These are phyloP conservation scores for rapeseed (Brassica napus) DNA, from an alignment of 345 rosid genomes.

Conservation along the genomic window Da-Ae NC_063443.1:13747501-13748000, in stretches of 20 bases:
- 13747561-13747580: background rate
- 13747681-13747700: background rate
- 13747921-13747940: slow-evolving; percentile 86
- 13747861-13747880: slow-evolving; percentile 35
- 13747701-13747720: background rate
- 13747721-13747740: slow-evolving; percentile 7
- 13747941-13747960: slow-evolving; percentile 92
- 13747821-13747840: slow-evolving; percentile 44
- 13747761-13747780: slow-evolving; percentile 77
- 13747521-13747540: slow-evolving; percentile 10
- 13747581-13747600: slow-evolving; percentile 14
- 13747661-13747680: slow-evolving; percentile 20
- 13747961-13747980: slow-evolving; percentile 84
- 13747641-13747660: background rate
- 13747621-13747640: slow-evolving; percentile 7
- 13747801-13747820: slow-evolving; percentile 65
- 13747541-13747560: slow-evolving; percentile 18
- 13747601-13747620: slow-evolving; percentile 19
- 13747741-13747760: slow-evolving; percentile 86
- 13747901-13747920: slow-evolving; percentile 80
- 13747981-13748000: slow-evolving; percentile 82
- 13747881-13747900: slow-evolving; percentile 65
- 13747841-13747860: slow-evolving; percentile 43
- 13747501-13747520: slow-evolving; percentile 52
- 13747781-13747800: slow-evolving; percentile 78